A percentile compares a stretch with the other conserved stretches of the same genome.
phyloP scores from a whole-genome alignment of 257 asterid species.

The Craterostigma plantagineum region DNA sequence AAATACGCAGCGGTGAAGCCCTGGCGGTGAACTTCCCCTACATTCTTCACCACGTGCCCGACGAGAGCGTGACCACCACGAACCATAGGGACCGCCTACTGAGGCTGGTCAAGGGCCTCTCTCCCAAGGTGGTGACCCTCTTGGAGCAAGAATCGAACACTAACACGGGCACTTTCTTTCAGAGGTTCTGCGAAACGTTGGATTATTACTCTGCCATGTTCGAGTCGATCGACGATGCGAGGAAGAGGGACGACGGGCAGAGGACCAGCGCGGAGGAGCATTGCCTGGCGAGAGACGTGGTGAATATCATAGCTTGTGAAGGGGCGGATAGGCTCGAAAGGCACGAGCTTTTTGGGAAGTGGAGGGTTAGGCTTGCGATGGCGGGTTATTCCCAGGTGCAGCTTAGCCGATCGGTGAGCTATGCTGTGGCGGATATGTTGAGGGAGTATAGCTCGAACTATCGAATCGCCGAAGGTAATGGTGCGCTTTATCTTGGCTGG shows the following conservation, averaged over 20 bases:
- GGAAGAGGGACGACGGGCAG: slow-evolving; percentile 33
- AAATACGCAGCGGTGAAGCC: slow-evolving; percentile 35
- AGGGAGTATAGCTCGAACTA: slow-evolving; percentile 28
- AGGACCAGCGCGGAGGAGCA: slow-evolving; percentile 49
- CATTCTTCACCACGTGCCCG: slow-evolving; percentile 68
- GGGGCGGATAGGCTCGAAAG: slow-evolving; percentile 53
- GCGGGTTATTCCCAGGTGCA: slow-evolving; percentile 39
- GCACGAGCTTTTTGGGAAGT: slow-evolving; percentile 54
- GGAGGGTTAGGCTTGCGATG: slow-evolving; percentile 42
- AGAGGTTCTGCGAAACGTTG: slow-evolving; percentile 40
- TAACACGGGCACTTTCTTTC: slow-evolving; percentile 39
- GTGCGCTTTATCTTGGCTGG: slow-evolving; percentile 57
- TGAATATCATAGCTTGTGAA: slow-evolving; percentile 62
- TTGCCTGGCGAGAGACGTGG: slow-evolving; percentile 52
- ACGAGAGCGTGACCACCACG: slow-evolving; percentile 51
- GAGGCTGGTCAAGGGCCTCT: slow-evolving; percentile 36
- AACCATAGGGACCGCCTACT: slow-evolving; percentile 56
- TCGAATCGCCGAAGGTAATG: slow-evolving; percentile 26
- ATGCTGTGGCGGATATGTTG: slow-evolving; percentile 27
- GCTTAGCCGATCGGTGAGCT: slow-evolving; percentile 29
- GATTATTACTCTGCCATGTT: slow-evolving; percentile 67
- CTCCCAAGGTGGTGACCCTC: slow-evolving; percentile 49
- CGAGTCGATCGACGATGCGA: slow-evolving; percentile 49
- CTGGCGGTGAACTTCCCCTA: slow-evolving; percentile 62
- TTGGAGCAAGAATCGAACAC: slow-evolving; percentile 65